Evolutionary conservation across 805 yeast genomes (phyloP).

Genomic region (Metschnikowia chrysomelidarum): DNA sequence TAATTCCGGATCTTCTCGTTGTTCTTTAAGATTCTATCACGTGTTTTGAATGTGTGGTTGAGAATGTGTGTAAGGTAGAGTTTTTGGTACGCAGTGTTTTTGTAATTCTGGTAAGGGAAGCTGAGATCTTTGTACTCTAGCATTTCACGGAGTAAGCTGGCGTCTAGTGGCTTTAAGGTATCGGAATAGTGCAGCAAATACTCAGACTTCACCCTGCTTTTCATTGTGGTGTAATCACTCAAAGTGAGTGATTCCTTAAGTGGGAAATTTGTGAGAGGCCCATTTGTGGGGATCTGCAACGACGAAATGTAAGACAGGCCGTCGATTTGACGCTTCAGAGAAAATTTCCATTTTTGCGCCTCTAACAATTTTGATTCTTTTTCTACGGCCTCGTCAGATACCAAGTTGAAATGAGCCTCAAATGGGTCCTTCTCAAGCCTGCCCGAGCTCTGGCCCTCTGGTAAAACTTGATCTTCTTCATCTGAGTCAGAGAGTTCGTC

Average conservation of each 20-base stretch:
- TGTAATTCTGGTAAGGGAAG: slow-evolving; percentile 51
- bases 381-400: slow-evolving; percentile 38
- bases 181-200: slow-evolving; percentile 18
- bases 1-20: slow-evolving; percentile 52
- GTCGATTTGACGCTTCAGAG: slow-evolving; percentile 18
- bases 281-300: slow-evolving; percentile 35
- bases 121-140: slow-evolving; percentile 71
- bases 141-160: slow-evolving; percentile 57
- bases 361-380: slow-evolving; percentile 22
- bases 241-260: slow-evolving; percentile 16
- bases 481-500: slow-evolving; percentile 13
- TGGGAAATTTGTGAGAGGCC: slow-evolving; percentile 14
- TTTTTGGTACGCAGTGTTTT: slow-evolving; percentile 56
- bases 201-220: slow-evolving; percentile 28
- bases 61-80: slow-evolving; percentile 68
- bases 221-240: slow-evolving; percentile 18
- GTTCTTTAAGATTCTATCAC: slow-evolving; percentile 81
- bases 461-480: slow-evolving; percentile 5
- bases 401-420: slow-evolving; percentile 66
- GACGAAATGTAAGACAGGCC: slow-evolving; percentile 29
- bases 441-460: not conserved
- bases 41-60: slow-evolving; percentile 82
- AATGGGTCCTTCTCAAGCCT: slow-evolving; percentile 60
- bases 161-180: slow-evolving; percentile 39
- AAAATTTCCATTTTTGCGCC: slow-evolving; percentile 30